phyloP scores from a whole-genome alignment of 2,329 filamentous ascomycete genomes.

The Tolypocladium capitatum region DNA sequence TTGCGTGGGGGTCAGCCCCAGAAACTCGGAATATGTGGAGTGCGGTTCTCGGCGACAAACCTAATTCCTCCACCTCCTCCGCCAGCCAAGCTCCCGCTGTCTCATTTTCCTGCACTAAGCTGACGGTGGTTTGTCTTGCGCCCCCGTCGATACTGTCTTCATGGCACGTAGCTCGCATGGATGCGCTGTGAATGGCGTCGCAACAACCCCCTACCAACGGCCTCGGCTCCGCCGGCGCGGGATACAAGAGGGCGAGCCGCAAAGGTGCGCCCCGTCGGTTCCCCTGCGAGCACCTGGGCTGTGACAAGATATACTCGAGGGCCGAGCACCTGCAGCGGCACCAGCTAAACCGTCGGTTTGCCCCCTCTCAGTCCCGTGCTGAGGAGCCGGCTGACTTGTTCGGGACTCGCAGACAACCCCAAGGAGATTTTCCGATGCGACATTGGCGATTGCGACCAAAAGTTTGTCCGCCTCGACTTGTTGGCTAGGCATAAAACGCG shows the following conservation, averaged over 20 bases:
- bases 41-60: constrained; percentile 1
- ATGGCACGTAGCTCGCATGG: not conserved
- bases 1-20: constrained; percentile 8
- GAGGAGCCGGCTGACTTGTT: constrained; percentile 5
- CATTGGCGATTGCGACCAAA: constrained; percentile 58
- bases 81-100: not conserved
- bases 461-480: constrained; percentile 68
- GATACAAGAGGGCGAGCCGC: constrained; percentile 38
- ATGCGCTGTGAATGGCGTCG: constrained; percentile 11
- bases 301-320: constrained; percentile 68
- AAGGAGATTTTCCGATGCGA: constrained; percentile 72
- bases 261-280: constrained; percentile 39
- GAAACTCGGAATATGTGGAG: constrained; percentile 3
- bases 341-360: constrained; percentile 62
- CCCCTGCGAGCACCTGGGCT: constrained; percentile 54
- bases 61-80: not conserved
- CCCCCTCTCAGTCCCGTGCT: constrained; percentile 1
- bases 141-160: not conserved
- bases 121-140: not conserved
- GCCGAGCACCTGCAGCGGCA: constrained; percentile 73
- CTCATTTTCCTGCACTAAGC: not conserved
- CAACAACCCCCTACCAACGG: constrained; percentile 6
- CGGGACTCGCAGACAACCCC: constrained; percentile 46
- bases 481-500: constrained; percentile 55
- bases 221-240: constrained; percentile 6